Percentiles rank a stretch among this genome's conserved stretches.
These are phyloP conservation scores for Kwoniella sp. DNA, from an alignment of 768 basidiomycete species.

Conservation along the genomic window DNA sequence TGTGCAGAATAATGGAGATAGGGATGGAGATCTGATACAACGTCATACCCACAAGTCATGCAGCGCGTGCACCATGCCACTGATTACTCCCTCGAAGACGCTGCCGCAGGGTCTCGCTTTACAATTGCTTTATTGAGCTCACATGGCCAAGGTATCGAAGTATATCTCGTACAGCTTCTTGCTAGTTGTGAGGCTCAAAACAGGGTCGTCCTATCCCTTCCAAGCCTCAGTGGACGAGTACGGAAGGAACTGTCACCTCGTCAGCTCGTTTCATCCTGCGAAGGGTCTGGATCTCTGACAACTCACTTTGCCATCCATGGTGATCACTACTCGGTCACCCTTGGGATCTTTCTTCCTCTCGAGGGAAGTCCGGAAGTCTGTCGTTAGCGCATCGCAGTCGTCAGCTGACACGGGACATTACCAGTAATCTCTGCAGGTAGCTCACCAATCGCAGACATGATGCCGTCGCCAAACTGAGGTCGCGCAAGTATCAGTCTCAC, in stretches of 20 bases:
- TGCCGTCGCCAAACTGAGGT: slow-evolving; percentile 51
- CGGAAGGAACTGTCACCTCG: slow-evolving; percentile 11
- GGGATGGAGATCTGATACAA: background rate
- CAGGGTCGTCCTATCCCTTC: background rate
- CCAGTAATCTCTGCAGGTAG: too few species aligned
- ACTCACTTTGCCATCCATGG: slow-evolving; percentile 49
- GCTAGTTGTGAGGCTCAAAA: too few species aligned
- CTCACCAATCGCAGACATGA: slow-evolving; percentile 51
- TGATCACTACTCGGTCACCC: slow-evolving; percentile 52
- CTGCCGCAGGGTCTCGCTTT: too few species aligned
- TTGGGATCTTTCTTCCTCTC: slow-evolving; percentile 47
- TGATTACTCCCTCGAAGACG: too few species aligned
- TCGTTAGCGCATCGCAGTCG: background rate
- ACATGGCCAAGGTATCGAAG: too few species aligned
- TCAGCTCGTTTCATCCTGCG: too few species aligned
- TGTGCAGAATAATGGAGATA: background rate
- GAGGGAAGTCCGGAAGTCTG: slow-evolving; percentile 45
- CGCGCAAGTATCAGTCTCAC: background rate
- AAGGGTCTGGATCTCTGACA: too few species aligned
- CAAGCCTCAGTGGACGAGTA: slow-evolving; percentile 20
- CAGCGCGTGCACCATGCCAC: background rate
- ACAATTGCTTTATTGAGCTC: too few species aligned
- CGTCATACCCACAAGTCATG: background rate
- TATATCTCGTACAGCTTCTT: too few species aligned
- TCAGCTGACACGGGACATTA: slow-evolving; percentile 5